Base-by-base conservation (phyloP, 805 yeast species). In the Candida adriatica region DNA sequence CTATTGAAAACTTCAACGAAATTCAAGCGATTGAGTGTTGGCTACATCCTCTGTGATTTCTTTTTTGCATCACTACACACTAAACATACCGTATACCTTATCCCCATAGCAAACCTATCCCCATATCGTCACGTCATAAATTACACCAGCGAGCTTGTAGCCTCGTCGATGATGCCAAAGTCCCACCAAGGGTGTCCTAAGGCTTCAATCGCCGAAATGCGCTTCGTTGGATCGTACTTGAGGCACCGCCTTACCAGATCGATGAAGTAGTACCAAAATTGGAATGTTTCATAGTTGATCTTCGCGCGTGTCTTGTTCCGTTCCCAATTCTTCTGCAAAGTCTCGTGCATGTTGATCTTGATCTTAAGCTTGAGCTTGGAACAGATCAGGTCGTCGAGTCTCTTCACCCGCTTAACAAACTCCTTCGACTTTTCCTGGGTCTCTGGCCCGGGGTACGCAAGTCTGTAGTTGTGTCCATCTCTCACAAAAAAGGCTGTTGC, bases 141-240 rank as follows among this genome's bases (percentile, higher is more conserved):
- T 36, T 36, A 38, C 18, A 43, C 4, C 34, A 41, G 11, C 6
- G 43, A 41, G 16, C 40, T 39, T 2, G 55, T 51, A 13, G 54
- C 80, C 38, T 72, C 79, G 54, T 73, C 81, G 42, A 65, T 55
- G 29, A 74, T 66, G 17, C 79, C 80, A 37, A 67, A 63, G 41
- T 68, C 65, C 54, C 94, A 78, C 83, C 95, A 92, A 29, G 84
- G 86, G 55, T 85, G 95, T 37, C 68, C 66, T 43, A 85, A 64
- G 0, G 94, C 92, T 41, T 80, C 79, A 37, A 68, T 70, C 5
- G 90, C 94, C 2, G 84, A 73, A 32, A 82, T 74, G 43, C 95
- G 64, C 48, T 76, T 66, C 3, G 65, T 52, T 2, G 95, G 94
- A 49, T 84, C 85, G 46, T 78, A 79, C 18, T 70, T 75, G 39